phyloP scores from a whole-genome alignment of 176 grass and related monocot species.

The Puccinellia tenuiflora region DNA sequence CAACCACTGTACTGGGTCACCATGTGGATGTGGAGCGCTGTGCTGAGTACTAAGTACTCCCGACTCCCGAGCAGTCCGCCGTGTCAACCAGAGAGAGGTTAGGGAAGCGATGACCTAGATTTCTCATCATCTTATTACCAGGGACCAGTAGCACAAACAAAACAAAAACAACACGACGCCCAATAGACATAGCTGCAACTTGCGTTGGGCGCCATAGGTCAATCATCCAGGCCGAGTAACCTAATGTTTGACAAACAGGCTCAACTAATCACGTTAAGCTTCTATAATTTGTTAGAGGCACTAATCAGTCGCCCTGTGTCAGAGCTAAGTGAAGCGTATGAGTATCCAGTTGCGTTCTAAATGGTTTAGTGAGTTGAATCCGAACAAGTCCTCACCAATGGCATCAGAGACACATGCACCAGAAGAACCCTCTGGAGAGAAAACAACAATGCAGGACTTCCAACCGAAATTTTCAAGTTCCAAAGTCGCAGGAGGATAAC shows the following conservation, averaged over 20 bases:
- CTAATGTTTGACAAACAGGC: conserved; percentile 26
- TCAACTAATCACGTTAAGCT: background rate
- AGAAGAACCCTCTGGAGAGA: background rate
- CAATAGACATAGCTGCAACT: too few relatives aligned
- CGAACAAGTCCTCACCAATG: conserved; percentile 5
- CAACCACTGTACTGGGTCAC: background rate
- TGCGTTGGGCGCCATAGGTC: conserved; percentile 17
- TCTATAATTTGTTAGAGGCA: background rate
- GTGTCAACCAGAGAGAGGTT: background rate
- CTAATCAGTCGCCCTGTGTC: background rate
- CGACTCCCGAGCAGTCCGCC: background rate
- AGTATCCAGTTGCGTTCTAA: conserved; percentile 3
- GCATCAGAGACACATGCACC: conserved; percentile 19
- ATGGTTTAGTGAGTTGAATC: conserved; percentile 25
- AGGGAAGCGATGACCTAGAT: background rate
- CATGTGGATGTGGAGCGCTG: background rate
- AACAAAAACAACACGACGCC: too few relatives aligned
- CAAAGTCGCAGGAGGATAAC: background rate
- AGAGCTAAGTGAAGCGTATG: background rate
- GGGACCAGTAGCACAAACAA: background rate
- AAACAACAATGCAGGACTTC: background rate
- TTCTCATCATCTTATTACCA: background rate
- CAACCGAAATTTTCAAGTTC: background rate
- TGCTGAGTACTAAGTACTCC: too few relatives aligned
- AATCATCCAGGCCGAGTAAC: conserved; percentile 20